phyloP scores from a whole-genome alignment of 228 moss, liverwort and hornwort species.

The Sphagnum fallax region DNA sequence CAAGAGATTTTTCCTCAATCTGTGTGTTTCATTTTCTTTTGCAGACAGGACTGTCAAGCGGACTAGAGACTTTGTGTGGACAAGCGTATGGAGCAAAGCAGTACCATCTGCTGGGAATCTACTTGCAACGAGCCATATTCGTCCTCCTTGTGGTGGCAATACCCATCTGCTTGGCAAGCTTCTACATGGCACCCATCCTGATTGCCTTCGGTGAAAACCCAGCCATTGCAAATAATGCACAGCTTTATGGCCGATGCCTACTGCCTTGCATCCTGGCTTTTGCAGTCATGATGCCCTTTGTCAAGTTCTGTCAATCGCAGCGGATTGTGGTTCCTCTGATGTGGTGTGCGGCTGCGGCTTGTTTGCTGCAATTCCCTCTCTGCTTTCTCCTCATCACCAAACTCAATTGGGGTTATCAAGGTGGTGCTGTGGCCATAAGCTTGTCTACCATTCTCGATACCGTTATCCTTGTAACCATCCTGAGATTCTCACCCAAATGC shows the following conservation, averaged over 20 bases:
- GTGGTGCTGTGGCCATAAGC: slow-evolving; percentile 5
- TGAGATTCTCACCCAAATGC: slow-evolving; percentile 20
- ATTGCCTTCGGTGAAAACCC: slow-evolving; percentile 51
- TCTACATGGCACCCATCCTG: slow-evolving; percentile 42
- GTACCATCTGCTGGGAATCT: slow-evolving; percentile 61
- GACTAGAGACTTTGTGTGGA: slow-evolving; percentile 75
- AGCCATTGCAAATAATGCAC: slow-evolving; percentile 37
- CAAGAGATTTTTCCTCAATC: neutral
- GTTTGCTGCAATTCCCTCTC: slow-evolving; percentile 21
- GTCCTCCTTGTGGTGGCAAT: slow-evolving; percentile 13
- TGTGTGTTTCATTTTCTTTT: neutral
- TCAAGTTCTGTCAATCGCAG: slow-evolving; percentile 70
- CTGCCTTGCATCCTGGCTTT: slow-evolving; percentile 29
- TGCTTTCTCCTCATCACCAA: slow-evolving; percentile 29
- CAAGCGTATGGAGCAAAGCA: slow-evolving; percentile 79
- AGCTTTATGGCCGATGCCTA: slow-evolving; percentile 32
- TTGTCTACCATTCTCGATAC: neutral
- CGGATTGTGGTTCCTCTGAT: slow-evolving; percentile 23
- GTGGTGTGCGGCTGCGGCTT: slow-evolving; percentile 6
- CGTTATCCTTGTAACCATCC: neutral
- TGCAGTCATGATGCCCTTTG: slow-evolving; percentile 28
- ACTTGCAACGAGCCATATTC: slow-evolving; percentile 52
- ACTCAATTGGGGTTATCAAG: slow-evolving; percentile 19
- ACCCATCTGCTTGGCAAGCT: slow-evolving; percentile 38
- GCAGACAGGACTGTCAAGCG: slow-evolving; percentile 47